Evolutionary conservation across 2,329 filamentous ascomycete species (phyloP), one percentile per base, ranked within the genome.

Genomic region (Sphaerulina populicola): DNA sequence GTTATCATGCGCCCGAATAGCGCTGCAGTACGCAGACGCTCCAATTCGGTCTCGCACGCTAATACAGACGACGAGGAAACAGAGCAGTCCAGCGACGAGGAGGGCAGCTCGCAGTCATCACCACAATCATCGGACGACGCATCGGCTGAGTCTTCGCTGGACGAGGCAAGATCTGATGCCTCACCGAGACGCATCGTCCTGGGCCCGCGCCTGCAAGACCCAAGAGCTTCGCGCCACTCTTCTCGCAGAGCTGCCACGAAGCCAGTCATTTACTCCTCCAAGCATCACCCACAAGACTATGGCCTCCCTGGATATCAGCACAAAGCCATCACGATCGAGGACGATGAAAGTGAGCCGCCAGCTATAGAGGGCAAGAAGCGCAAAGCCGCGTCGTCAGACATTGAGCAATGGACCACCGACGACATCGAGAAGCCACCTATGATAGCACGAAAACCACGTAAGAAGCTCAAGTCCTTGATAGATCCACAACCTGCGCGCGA

Each of bases 251-350:
- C 54, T 15, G 55, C 61, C 2, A 48, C 43, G 30, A 64, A 60
- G 47, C 37, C 43, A 12, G 55, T 62, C 4, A 52, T 56, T 10
- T 64, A 64, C 42, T 59, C 53, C 12, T 47, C 27, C 12, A 58
- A 58, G 40, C 42, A 56, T 18, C 62, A 65, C 48, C 62, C 62
- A 3, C 60, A 63, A 42, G 62, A 64, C 49, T 49, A 52, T 44
- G 51, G 30, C 4, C 23, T 64, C 2, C 52, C 55, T 18, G 61
- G 61, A 8, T 59, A 45, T 40, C 44, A 48, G 21, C 49, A 52
- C 49, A 52, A 41, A 42, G 56, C 53, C 7, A 35, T 53, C 4
- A 18, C 49, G 4, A 35, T 37, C 12, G 44, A 35, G 12, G 48
- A 45, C 15, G 37, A 30, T n/a, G 35, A 51, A 7, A 39, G 14